Conservation (phyloP, 768 basidiomycete species). For the Naganishia vaughanmartiniae region DNA sequence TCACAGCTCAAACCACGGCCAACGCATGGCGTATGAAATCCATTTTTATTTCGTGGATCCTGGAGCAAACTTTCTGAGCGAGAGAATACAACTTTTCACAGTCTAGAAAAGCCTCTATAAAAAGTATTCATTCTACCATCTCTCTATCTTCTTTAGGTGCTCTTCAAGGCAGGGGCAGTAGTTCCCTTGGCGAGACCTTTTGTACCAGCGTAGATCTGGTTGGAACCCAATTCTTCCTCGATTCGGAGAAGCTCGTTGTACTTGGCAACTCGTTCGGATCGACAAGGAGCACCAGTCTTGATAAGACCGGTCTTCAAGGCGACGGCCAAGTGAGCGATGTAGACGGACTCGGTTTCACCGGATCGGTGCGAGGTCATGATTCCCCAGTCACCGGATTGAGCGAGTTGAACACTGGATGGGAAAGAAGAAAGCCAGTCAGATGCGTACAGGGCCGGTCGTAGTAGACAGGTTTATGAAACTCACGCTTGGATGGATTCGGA, state of each 20-base stretch:
- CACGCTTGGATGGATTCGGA: conserved; percentile 98
- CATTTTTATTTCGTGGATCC: background rate
- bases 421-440: conserved; percentile 18
- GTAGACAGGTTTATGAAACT: conserved; percentile 50
- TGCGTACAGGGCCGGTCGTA: background rate
- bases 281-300: conserved; percentile 97
- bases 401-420: conserved; percentile 74
- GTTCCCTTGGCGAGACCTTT: conserved; percentile 75
- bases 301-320: conserved; percentile 71
- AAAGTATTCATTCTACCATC: background rate
- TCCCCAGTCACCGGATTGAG: conserved; percentile 95
- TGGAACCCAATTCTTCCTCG: conserved; percentile 63
- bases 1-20: background rate
- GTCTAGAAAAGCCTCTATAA: conserved; percentile 6
- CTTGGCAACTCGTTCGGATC: conserved; percentile 78
- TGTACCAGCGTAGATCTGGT: conserved; percentile 70
- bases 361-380: conserved; percentile 99
- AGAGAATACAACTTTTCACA: conserved; percentile 20
- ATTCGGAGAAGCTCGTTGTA: conserved; percentile 81
- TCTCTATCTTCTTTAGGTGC: conserved; percentile 5
- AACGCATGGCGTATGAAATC: background rate
- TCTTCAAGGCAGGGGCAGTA: conserved; percentile 64
- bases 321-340: conserved; percentile 92
- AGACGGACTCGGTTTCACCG: conserved; percentile 95
- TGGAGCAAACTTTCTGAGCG: background rate